Percentiles rank a stretch among this genome's conserved stretches.
Evolutionary conservation across 2,329 filamentous ascomycete genomes (phyloP).

Genomic region (Claviceps sp.): DNA sequence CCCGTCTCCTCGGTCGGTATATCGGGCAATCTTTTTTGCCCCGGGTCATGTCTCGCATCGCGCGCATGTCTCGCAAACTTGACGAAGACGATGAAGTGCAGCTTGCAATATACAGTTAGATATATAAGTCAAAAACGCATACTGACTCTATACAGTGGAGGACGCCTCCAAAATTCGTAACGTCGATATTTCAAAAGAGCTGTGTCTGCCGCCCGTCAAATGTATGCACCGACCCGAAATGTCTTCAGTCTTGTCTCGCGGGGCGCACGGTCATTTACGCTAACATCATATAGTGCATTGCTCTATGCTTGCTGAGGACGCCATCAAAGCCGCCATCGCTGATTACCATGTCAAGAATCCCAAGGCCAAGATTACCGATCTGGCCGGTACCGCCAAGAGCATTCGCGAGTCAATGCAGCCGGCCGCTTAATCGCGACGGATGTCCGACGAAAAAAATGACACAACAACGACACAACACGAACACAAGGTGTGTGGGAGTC

Average conservation of each 20-base stretch:
- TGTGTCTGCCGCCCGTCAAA: constrained; percentile 80
- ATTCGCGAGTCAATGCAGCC: constrained; percentile 9
- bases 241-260: not conserved
- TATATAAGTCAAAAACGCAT: not conserved
- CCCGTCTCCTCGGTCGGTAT: no score
- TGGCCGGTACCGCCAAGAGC: constrained; percentile 53
- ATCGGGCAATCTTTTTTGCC: not conserved
- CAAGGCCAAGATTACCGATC: constrained; percentile 47
- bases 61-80: not conserved
- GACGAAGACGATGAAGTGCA: not conserved
- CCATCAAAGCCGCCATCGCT: constrained; percentile 79
- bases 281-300: constrained; percentile 56
- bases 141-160: constrained; percentile 40
- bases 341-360: constrained; percentile 75
- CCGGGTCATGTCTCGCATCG: not conserved
- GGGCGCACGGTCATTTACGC: not conserved
- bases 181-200: constrained; percentile 94
- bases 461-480: not conserved
- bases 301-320: constrained; percentile 84
- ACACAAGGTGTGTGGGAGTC: not conserved
- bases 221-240: constrained; percentile 36
- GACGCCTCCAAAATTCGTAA: constrained; percentile 89
- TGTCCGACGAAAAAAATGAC: not conserved
- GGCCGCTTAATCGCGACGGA: not conserved
- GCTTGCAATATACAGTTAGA: not conserved